Evolutionary conservation across 495 filamentous ascomycete species (phyloP).

Genomic region (Aspergillus biplanus): DNA sequence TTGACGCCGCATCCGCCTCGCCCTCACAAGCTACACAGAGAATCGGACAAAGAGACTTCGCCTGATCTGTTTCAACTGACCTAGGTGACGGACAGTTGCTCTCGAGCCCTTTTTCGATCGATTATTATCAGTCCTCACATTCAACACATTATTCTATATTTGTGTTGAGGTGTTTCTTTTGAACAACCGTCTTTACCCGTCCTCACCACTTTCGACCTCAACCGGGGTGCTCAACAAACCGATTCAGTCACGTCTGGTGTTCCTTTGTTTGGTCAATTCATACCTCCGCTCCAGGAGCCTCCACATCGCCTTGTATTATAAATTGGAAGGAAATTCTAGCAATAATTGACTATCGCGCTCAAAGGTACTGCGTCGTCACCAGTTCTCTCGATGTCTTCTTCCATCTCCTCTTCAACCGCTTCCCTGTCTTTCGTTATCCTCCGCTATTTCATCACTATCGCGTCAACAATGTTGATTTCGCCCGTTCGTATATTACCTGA

Average conservation of each 20-base stretch:
- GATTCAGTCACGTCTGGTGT: not conserved
- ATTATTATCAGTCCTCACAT: not conserved
- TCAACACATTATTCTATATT: not conserved
- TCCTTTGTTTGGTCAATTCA: not conserved
- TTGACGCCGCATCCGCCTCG: not conserved
- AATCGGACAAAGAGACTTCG: not conserved
- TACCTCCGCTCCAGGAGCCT: not conserved
- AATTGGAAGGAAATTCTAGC: not conserved
- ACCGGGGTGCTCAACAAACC: not conserved
- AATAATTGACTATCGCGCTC: not conserved
- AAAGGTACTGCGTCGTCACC: constrained; percentile 23
- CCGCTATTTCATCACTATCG: constrained; percentile 15
- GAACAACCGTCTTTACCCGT: not conserved
- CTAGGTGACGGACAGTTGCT: not conserved
- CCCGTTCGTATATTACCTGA: constrained; percentile 10
- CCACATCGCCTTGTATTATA: not conserved
- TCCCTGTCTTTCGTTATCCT: constrained; percentile 13
- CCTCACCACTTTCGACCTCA: not conserved
- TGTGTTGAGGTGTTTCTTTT: not conserved
- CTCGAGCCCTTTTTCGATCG: not conserved
- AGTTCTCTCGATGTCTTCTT: constrained; percentile 11
- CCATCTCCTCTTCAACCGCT: constrained; percentile 14
- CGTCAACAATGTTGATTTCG: constrained; percentile 9
- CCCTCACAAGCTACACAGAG: constrained; percentile 4
- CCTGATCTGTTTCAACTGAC: not conserved